Base-by-base conservation (phyloP, 2,329 filamentous ascomycete genomes). In the Ascochyta pisi region DNA sequence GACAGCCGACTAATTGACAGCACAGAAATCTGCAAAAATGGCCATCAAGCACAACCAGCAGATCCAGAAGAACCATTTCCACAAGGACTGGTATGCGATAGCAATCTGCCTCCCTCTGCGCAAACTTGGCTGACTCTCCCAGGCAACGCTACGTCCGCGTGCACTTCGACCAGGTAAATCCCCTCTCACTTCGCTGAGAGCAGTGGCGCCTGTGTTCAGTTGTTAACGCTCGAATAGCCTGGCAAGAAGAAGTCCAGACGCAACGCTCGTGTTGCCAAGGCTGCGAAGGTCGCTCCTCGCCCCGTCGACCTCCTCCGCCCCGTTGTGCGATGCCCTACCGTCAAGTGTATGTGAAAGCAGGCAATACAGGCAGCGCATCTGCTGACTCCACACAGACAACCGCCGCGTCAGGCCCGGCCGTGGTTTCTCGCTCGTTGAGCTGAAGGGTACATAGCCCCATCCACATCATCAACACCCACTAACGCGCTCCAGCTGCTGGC, bases 1-100 rank as follows among this genome's bases (percentile, higher is more conserved):
- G 24, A 42, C 45, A 8, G 35, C 42, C 44, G 19, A 52, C 60
- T 66, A 58, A 68, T 51, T 37, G n/a, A 38, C 41, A 12, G 3
- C 10, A 22, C 57, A 61, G 63, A 60, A 73, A 70, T 61, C 68
- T 64, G 67, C 63, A 69, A 62, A 67, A 65, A 74, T 74, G 93
- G 91, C 94, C 87, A 96, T 98, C 92, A 96, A 96, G 89, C 92
- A 97, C 90, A 98, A 98, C 86, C 92, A 97, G 86, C 90, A 94
- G 86, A 89, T 97, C 82, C 89, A 90, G 81, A 90, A 94, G 88
- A 96, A 96, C 88, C 93, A 75, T 57, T 75, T 75, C 71, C 73
- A 73, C 69, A 74, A 74, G 68, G 93, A 99, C 87, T 99, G 69
- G 70, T 72, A 68, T 58, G 63, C 50, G 50, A 51, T 46, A 62